Evolutionary conservation across 495 filamentous ascomycete species (phyloP).

Genomic region (Aspergillus funiculosus): DNA sequence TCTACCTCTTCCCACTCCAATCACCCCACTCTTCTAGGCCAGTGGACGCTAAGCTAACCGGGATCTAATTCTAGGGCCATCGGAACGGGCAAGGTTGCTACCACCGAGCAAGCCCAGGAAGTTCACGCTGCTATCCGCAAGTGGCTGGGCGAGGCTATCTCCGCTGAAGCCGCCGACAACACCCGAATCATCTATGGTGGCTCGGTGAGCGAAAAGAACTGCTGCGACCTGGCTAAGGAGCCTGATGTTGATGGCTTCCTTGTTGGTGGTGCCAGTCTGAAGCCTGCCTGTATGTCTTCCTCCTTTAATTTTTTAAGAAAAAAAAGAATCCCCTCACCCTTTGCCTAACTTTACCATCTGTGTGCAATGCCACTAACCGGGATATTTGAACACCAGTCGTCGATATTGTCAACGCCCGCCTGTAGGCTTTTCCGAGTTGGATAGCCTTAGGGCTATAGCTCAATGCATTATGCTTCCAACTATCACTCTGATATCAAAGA

Average conservation of each 20-base stretch:
- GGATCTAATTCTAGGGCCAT: constrained; percentile 56
- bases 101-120: constrained; percentile 88
- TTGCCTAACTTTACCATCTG: not conserved
- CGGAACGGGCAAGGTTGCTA: constrained; percentile 95
- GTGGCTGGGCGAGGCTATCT: constrained; percentile 75
- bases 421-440: constrained; percentile 28
- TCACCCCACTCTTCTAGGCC: not conserved
- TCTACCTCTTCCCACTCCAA: not conserved
- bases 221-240: constrained; percentile 83
- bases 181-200: constrained; percentile 94
- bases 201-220: constrained; percentile 97
- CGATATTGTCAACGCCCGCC: constrained; percentile 60
- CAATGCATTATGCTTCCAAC: not conserved
- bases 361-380: not conserved
- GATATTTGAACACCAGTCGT: constrained; percentile 41
- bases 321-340: too few species aligned
- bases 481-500: not conserved
- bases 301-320: too few species aligned
- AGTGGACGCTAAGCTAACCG: not conserved
- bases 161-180: constrained; percentile 61
- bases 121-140: constrained; percentile 87
- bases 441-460: not conserved
- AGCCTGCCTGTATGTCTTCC: constrained; percentile 87
- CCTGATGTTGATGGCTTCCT: constrained; percentile 96
- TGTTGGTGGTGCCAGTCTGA: constrained; percentile 95